phyloP scores from a whole-genome alignment of 768 basidiomycete genomes.

The Rhodotorula graminis region DNA sequence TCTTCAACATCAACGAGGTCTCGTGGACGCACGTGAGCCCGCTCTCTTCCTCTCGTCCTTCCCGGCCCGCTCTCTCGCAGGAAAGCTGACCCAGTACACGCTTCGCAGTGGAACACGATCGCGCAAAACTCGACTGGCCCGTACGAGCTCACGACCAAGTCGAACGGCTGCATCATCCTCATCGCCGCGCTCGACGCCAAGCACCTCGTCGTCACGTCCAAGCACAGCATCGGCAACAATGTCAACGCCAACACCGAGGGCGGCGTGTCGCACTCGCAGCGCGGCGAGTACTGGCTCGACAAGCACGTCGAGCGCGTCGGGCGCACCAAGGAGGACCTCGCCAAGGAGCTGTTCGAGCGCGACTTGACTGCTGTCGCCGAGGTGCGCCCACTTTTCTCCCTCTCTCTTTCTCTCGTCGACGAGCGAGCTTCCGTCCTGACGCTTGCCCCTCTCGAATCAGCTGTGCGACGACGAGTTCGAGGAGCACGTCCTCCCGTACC shows the following conservation, averaged over 20 bases:
- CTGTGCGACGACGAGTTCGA: slow-evolving; percentile 97
- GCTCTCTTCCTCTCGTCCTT: neutral
- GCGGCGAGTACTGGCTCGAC: slow-evolving; percentile 76
- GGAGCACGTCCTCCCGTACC: slow-evolving; percentile 85
- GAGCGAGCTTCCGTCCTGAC: neutral
- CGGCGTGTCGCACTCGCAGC: slow-evolving; percentile 65
- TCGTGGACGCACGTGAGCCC: slow-evolving; percentile 80
- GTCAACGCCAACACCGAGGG: slow-evolving; percentile 42
- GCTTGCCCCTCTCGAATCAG: slow-evolving; percentile 48
- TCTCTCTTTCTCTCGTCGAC: neutral
- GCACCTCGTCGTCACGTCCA: slow-evolving; percentile 79
- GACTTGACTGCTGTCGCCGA: slow-evolving; percentile 89
- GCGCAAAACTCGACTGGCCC: slow-evolving; percentile 52
- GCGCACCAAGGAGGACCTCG: slow-evolving; percentile 69
- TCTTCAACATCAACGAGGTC: slow-evolving; percentile 95
- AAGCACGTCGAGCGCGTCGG: slow-evolving; percentile 60
- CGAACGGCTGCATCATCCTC: slow-evolving; percentile 96
- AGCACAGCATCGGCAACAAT: slow-evolving; percentile 70
- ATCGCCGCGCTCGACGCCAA: slow-evolving; percentile 68
- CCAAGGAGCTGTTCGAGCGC: slow-evolving; percentile 66
- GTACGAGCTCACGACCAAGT: slow-evolving; percentile 83
- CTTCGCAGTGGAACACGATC: slow-evolving; percentile 41
- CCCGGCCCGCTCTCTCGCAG: no score
- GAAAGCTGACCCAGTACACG: no score
- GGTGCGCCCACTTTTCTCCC: slow-evolving; percentile 51